Base-by-base conservation (phyloP, 1,284 basidiomycete genomes). In the Sanghuangporus sanghuang region DNA sequence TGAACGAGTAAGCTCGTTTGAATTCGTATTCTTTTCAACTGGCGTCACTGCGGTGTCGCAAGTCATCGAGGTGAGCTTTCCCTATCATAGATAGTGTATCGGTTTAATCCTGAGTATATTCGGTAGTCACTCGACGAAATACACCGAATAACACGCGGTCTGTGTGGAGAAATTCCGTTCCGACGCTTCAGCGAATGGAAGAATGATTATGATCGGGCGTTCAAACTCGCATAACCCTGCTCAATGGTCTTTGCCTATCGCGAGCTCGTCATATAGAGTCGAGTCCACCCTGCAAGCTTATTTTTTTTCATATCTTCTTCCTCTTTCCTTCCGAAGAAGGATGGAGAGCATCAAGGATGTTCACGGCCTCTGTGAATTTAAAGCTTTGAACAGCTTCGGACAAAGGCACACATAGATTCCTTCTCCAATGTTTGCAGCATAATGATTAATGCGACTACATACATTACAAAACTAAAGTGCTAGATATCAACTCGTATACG, bases 401-500 rank as follows among this genome's bases (percentile, higher is more conserved):
- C 27, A 32, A 32, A 32, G 27, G 1, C 27, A 32, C 27, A 32
- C 27, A 32, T 5, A 32, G 27, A 32, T 32, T 3, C 5, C 27
- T 32, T 32, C 27, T n/a, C 16, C 16, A 14, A 11, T 42, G 6
- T 16, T 7, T 21, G 56, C 56, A 23, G 7, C 32, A 18, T 23
- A 49, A 49, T n/a, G 8, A 49, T 14, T 18, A 21, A 60, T 36
- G 11, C 12, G n/a, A 44, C 21, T n/a, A 48, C 18, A 57, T 58
- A 40, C 14, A 23, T 32, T 57, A 57, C 54, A 62, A 53, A 32
- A 27, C 57, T 50, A 42, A 57, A 57, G 35, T 27, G 65, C 75
- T 81, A 92, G 72, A 92, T 85, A 76, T 93, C 92, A 76, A 93
- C 92, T 61, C 91, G 86, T 78, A 93, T 93, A 61, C 90, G 89